These are phyloP conservation scores for Iris macrosiphon DNA, from an alignment of 106 monocot species.

Conservation along the genomic window DNA sequence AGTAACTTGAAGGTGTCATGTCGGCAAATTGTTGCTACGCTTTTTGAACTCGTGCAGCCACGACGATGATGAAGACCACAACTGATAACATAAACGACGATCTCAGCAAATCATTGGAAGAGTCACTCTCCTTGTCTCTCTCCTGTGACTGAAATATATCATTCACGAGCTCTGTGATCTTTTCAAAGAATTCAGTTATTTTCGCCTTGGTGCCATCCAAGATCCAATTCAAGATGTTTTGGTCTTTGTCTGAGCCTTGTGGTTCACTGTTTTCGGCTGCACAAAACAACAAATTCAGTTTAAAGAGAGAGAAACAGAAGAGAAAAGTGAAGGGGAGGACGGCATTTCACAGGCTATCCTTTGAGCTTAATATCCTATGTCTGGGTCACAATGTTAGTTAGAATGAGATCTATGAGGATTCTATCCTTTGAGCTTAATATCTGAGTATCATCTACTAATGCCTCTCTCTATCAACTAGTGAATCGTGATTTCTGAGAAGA, in stretches of 20 bases:
- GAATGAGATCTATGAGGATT: too few relatives aligned
- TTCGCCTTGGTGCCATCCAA: constrained; percentile 30
- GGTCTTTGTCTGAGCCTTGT: background rate
- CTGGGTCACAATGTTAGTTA: too few relatives aligned
- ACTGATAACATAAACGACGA: constrained; percentile 37
- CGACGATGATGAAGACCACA: constrained; percentile 15
- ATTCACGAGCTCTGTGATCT: constrained; percentile 34
- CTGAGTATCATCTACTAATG: too few relatives aligned
- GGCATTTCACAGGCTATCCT: too few relatives aligned
- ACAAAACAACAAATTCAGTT: background rate
- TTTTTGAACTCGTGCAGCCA: constrained; percentile 10
- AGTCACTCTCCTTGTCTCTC: constrained; percentile 5
- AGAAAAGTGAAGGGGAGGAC: too few relatives aligned
- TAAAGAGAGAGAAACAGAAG: too few relatives aligned
- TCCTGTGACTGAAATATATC: constrained; percentile 23
- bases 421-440: too few relatives aligned
- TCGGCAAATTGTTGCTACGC: constrained; percentile 19
- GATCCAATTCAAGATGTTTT: constrained; percentile 25
- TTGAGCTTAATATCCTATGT: too few relatives aligned
- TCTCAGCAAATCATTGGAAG: constrained; percentile 23
- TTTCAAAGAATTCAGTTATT: constrained; percentile 36
- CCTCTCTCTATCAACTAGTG: too few relatives aligned
- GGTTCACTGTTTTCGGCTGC: constrained; percentile 12
- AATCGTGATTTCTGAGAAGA: too few relatives aligned
- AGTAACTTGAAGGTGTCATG: constrained; percentile 17